Percentiles rank a stretch among this genome's conserved stretches.
Evolutionary conservation across 345 rosid genomes (phyloP).

Genomic region (Gossypium turneri): DNA sequence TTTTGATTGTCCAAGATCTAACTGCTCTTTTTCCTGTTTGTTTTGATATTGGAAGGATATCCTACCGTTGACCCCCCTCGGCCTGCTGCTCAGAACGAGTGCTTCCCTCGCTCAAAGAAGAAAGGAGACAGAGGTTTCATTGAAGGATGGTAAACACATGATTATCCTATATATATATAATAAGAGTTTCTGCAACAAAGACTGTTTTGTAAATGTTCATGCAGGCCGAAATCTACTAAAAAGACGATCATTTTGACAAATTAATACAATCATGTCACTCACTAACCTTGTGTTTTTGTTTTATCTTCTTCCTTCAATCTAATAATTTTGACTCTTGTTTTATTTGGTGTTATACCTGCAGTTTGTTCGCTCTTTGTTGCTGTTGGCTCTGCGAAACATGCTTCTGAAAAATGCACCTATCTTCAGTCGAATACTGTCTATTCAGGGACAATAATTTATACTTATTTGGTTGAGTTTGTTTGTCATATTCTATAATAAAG

Average conservation of each 20-base stretch:
- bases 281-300: neutral
- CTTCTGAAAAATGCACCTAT: slow-evolving; percentile 21
- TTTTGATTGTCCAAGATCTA: neutral
- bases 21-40: slow-evolving; percentile 6
- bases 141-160: slow-evolving; percentile 47
- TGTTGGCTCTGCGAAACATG: slow-evolving; percentile 66
- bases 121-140: slow-evolving; percentile 57
- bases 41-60: slow-evolving; percentile 28
- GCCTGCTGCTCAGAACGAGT: slow-evolving; percentile 20
- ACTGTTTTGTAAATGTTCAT: neutral
- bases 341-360: slow-evolving; percentile 20
- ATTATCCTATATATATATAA: neutral
- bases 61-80: slow-evolving; percentile 31
- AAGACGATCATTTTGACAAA: neutral
- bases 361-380: slow-evolving; percentile 64
- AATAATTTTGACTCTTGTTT: neutral
- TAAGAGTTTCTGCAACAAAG: too few relatives aligned
- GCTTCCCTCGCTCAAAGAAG: slow-evolving; percentile 32
- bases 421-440: neutral
- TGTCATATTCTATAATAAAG: neutral
- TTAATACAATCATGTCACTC: neutral
- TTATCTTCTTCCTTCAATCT: neutral
- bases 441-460: neutral
- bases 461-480: neutral
- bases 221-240: neutral